Base-by-base conservation (phyloP, 768 basidiomycete genomes). In the Boletus speciosus region DNA sequence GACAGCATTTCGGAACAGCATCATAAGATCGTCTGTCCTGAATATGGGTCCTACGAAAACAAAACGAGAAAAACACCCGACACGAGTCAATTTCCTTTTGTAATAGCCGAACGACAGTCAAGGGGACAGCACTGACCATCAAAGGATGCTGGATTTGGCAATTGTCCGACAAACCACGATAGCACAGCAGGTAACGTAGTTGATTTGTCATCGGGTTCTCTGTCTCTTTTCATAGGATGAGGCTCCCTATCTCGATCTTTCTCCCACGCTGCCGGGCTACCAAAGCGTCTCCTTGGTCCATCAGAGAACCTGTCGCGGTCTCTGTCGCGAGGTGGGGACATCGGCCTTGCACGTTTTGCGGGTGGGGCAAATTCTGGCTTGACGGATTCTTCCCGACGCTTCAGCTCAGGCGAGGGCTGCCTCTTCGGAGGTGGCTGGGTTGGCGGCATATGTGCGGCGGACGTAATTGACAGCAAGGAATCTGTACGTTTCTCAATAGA, bases 1-100 rank as follows among this genome's bases (percentile, higher is more conserved):
- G 32, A 88, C 83, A 45, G 90, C 88, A 63, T 83, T 89, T 35
- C 84, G 79, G 70, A 97, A 86, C 31, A 93, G 65, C 56, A 86
- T 85, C 84, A 98, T 87, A 37, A 96, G 74, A 69, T 96, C 93
- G 31, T 97, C 94, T 1, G 88, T 86, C 52, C 90, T 79, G 74
- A 96, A 96, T 37, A 92, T 81, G 9, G 94, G 94, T 5, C 93
- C 93, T 95, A 60, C 21, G 48, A 56, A 50, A 32, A 51, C 35
- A 25, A 59, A 51, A 31, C 49, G 54, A 51, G 36, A 50, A 54
- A 41, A 55, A 36, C 37, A 39, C 15, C 14, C 45, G 31, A 5
- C 11, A 51, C 43, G 54, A 56, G 54, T 59, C 53, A 60, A 29
- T 21, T 48, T 51, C 54, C 34, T 54, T 39, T 49, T 54, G 6